A percentile compares a stretch with the other conserved stretches of the same genome.
phyloP scores from a whole-genome alignment of 2,329 filamentous ascomycete species.

The Alternaria triticina region DNA sequence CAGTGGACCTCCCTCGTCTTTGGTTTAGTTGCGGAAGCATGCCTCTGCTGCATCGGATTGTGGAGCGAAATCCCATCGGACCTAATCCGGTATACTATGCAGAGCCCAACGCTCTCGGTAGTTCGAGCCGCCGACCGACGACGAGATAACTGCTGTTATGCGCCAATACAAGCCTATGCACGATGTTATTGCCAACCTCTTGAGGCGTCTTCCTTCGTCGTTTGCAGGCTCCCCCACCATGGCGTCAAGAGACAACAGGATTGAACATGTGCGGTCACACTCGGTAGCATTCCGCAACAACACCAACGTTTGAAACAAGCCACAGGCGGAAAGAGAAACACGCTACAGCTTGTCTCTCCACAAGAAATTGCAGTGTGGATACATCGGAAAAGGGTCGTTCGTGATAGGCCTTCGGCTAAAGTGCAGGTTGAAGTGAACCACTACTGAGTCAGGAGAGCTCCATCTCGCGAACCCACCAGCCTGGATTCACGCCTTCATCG shows the following conservation, averaged over 20 bases:
- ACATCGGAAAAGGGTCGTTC: not conserved
- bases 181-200: not conserved
- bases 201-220: not conserved
- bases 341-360: not conserved
- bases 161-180: not conserved
- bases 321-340: not conserved
- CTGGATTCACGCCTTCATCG: not conserved
- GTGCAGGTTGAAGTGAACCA: not conserved
- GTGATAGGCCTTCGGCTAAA: not conserved
- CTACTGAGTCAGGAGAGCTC: not conserved
- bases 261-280: not conserved
- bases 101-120: not conserved
- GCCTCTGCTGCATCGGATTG: not conserved
- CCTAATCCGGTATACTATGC: not conserved
- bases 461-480: not conserved
- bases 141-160: not conserved
- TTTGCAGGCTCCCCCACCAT: not conserved
- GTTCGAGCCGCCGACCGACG: not conserved
- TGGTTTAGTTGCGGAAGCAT: not conserved
- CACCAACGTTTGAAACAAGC: constrained; percentile 1
- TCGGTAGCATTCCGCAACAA: not conserved
- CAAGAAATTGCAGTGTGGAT: not conserved
- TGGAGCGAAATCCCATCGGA: not conserved
- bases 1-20: not conserved
- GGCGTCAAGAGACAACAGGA: not conserved